These are phyloP conservation scores for Aspergillus ustus DNA, from an alignment of 2,329 filamentous ascomycete genomes.

Conservation along the genomic window DNA sequence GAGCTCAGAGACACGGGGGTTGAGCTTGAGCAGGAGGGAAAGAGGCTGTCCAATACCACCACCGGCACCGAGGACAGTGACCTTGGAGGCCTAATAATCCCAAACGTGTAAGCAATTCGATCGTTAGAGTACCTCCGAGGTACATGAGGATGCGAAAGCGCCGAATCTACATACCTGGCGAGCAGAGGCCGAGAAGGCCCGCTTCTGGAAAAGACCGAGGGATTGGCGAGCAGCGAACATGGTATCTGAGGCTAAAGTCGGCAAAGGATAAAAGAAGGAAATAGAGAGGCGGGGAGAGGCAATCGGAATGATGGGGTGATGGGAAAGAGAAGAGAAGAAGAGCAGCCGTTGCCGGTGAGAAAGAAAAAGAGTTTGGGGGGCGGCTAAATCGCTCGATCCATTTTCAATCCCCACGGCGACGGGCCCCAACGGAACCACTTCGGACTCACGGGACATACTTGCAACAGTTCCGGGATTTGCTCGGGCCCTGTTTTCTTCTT, in stretches of 20 bases:
- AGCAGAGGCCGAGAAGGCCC: constrained; percentile 80
- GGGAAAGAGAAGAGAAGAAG: constrained; percentile 24
- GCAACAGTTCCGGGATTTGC: neutral
- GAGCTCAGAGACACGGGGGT: constrained; percentile 90
- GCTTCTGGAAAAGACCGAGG: constrained; percentile 67
- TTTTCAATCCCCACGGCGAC: constrained; percentile 28
- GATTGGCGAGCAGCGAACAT: constrained; percentile 75
- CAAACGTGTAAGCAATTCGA: constrained; percentile 23
- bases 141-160: constrained; percentile 17
- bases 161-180: constrained; percentile 65
- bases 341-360: constrained; percentile 27
- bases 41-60: constrained; percentile 98
- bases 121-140: constrained; percentile 14
- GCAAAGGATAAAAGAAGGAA: constrained; percentile 17
- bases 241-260: constrained; percentile 40
- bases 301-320: constrained; percentile 26
- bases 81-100: constrained; percentile 80
- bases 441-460: neutral
- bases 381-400: constrained; percentile 26
- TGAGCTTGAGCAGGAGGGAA: constrained; percentile 97
- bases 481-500: constrained; percentile 3
- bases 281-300: constrained; percentile 14
- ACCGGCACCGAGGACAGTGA: constrained; percentile 92
- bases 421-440: constrained; percentile 12
- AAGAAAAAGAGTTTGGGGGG: constrained; percentile 19